Evolutionary conservation across 2,329 filamentous ascomycete genomes (phyloP), one percentile per base, ranked within the genome.

Genomic region (Didymellaceae sp.): DNA sequence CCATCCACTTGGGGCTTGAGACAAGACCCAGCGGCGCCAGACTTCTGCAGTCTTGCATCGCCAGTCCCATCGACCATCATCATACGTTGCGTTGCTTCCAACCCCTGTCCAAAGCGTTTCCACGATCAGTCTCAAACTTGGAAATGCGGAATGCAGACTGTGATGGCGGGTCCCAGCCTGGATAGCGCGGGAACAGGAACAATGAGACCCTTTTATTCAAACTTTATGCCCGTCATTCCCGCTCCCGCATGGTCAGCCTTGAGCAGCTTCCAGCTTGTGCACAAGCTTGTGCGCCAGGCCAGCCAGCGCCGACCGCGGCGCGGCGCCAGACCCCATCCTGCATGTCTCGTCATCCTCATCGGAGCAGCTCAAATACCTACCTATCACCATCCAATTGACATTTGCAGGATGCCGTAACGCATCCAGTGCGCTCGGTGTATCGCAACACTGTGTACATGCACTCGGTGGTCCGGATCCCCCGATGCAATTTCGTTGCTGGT

Each of bases 161-260:
- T 18, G 24, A 40, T 8, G 10, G 37, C 33, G 41, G 41, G 46
- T 45, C 41, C 40, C 49, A 37, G 47, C 59, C 58, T 58, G 42
- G 57, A 58, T 61, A 59, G 38, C 49, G 55, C 49, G 58, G 49
- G 50, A 63, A 54, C 46, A 57, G 52, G 49, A 52, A 45, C 45
- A 48, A 54, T 49, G 45, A 61, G 61, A 67, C 66, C 64, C 62
- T 68, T 52, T 65, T 68, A 51, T 54, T 43, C 59, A 67, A 68
- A 71, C 62, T 55, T 68, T 70, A 72, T 72, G 70, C 68, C 62
- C 63, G 70, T 71, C 70, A 71, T 66, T 68, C 63, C 63, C 63
- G 63, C 64, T 72, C 69, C 67, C 69, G 68, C 66, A 65, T 57
- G 61, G 61, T 61, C 58, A 63, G 51, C 52, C 47, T 48, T 58